Evolutionary conservation across 2,329 filamentous ascomycete species (phyloP), one percentile per base, ranked within the genome.

Genomic region (Diaporthe vexans): DNA sequence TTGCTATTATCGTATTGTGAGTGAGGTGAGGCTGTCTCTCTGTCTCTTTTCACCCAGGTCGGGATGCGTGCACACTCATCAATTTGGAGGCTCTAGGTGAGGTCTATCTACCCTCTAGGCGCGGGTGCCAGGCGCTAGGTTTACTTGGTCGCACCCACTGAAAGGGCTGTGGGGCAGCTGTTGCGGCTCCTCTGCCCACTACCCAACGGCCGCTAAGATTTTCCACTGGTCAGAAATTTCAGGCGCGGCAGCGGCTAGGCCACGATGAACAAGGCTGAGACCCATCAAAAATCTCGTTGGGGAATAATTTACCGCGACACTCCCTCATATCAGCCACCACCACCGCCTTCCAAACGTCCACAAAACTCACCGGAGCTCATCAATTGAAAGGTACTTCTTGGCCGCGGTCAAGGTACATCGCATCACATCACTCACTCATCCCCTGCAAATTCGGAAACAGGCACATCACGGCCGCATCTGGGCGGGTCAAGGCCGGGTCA

Each of bases 101-200:
- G 26, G 13, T 54, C 58, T 46, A 10, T 40, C 43, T 21, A 15
- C 19, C 4, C 13, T 17, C 58, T 21, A 43, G 26, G 58, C 7
- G 24, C 21, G 37, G 58, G 59, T 29, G 40, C 40, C 24, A 63
- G 68, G 40, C 54, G n/a, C 40, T 59, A 35, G 24, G 40, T 24
- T 24, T 24, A 13, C 68, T 48, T 26, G 4, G 4, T 35, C 33
- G 43, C 19, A 63, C n/a, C 69, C 48, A 54, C 69, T 61, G 56
- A 54, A 43, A 52, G 69, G 24, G 21, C 33, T 72, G 70, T 58
- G 48, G 70, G 57, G 70, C 69, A 61, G n/a, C 46, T 11, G 24
- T 48, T 51, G 56, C 57, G 56, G 69, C 68, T 51, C 43, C 37
- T 24, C 24, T 52, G 56, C 43, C 15, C 6, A 7, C 56, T 43